phyloP scores from a whole-genome alignment of 768 basidiomycete genomes.

The Tylopilus cervinicoccineus region DNA sequence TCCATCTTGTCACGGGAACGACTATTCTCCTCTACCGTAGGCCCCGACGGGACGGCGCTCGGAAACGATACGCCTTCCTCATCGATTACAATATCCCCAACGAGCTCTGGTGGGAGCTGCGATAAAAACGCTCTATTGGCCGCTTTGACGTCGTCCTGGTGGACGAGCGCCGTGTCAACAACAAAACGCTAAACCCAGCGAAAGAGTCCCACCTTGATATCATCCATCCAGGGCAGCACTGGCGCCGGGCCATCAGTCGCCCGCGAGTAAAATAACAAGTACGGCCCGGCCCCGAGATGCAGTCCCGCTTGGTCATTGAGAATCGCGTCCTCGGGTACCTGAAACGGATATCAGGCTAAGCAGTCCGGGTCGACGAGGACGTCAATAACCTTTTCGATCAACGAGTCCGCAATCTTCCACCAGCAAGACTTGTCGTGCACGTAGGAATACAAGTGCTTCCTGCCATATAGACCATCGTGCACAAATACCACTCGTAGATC shows the following conservation, averaged over 20 bases:
- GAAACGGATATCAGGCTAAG: neutral
- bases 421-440: conserved; percentile 59
- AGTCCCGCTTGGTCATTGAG: conserved; percentile 67
- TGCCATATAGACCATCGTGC: conserved; percentile 73
- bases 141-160: conserved; percentile 32
- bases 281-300: conserved; percentile 75
- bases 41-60: neutral
- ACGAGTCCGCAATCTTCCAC: conserved; percentile 79
- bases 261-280: conserved; percentile 66
- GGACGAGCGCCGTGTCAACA: neutral
- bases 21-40: neutral
- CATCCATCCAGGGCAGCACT: conserved; percentile 27
- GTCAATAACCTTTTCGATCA: conserved; percentile 54
- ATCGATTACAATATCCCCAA: conserved; percentile 22
- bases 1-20: conserved; percentile 14
- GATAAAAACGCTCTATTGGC: conserved; percentile 37
- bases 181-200: neutral
- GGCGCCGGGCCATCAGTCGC: conserved; percentile 13
- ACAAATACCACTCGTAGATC: conserved; percentile 76
- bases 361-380: neutral
- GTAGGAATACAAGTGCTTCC: conserved; percentile 77
- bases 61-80: conserved; percentile 3
- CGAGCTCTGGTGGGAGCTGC: conserved; percentile 29
- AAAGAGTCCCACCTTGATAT: conserved; percentile 23
- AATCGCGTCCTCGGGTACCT: conserved; percentile 72